Evolutionary conservation across 2,329 filamentous ascomycete species (phyloP), one percentile per base, ranked within the genome.

Genomic region (Botrytis cinerea): DNA sequence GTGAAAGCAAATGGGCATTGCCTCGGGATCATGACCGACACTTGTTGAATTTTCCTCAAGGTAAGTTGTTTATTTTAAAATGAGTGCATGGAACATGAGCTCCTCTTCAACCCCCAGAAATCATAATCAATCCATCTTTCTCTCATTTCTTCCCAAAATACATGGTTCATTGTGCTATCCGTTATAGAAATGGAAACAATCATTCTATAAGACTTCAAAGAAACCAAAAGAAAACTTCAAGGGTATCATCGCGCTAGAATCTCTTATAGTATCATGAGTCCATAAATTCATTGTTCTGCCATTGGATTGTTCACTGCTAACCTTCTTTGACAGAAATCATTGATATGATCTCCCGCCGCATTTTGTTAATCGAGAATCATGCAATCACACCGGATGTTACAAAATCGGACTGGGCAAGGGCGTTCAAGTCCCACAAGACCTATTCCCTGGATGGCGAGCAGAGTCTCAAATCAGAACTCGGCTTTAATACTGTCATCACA

Each of bases 11-110:
- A n/a, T 69, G 66, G 66, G n/a, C 25, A 3, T 57, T 43, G 22
- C 46, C 51, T 43, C 16, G 2, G 6, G 18, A 69, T 16, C 46
- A 69, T 69, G 8, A 2, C 4, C 35, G 35, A 7, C 66, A 69
- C 40, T 14, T 69, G 20, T 28, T 69, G 5, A 69, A 59, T 0
- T 69, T 69, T 22, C 66, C 48, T n/a, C 46, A 57, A 54, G 66
- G 66, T 59, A 22, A 14, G 35, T 32, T 46, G 10, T 18, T 61
- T 14, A 28, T 54, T 54, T 7, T 28, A 18, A 2, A 28, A 28
- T 54, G 25, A 6, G 6, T 28, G 14, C n/a, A 54, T 54, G 6
- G 1, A 54, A 1, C 6, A 18, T 28, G 14, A 16, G 2, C 5
- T 8, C 2, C 14, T 54, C 51, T 54, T n/a, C 46, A 48, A 48